Evolutionary conservation across 2,329 filamentous ascomycete species (phyloP), one percentile per base, ranked within the genome.

Genomic region (Penicillium sp.): DNA sequence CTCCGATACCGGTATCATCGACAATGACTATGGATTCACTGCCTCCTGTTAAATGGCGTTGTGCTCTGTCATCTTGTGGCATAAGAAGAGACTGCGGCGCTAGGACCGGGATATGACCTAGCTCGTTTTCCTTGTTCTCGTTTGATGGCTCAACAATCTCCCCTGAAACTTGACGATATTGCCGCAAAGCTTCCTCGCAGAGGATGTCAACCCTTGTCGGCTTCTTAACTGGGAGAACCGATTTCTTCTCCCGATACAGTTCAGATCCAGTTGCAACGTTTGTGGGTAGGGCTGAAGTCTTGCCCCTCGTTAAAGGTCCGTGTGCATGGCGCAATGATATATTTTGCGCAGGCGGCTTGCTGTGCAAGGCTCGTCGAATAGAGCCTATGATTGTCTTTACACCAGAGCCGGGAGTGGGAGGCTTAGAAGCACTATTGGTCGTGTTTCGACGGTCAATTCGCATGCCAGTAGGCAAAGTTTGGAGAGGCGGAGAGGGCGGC

Each of bases 11-110:
- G 35, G 85, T 87, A 65, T 85, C 85, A 68, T 96, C 91, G 41
- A 96, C 88, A 71, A 97, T 96, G 59, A 97, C 85, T 67, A 97
- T 96, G 0, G 92, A 96, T 72, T 93, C 90, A 81, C 92, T 96
- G n/a, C 92, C 91, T 11, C 84, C 83, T 0, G 92, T 95, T 49
- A 94, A 86, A 60, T 82, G 81, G 66, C 85, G 87, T 56, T 73
- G 67, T 35, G 70, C 62, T 49, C 84, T 77, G 8, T 76, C 35
- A n/a, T 52, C 67, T 6, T 73, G 64, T 5, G 61, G 57, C 21
- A 50, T 21, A 21, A 58, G 26, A 19, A 5, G 17, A 46, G 30
- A 38, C 21, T 48, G 6, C 8, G 58, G 46, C 44, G 15, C 38
- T 48, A 55, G 31, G 53, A 53, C 44, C 47, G 17, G 35, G 35